Base-by-base conservation (phyloP, 768 basidiomycete species). In the Mycena latifolia region DNA sequence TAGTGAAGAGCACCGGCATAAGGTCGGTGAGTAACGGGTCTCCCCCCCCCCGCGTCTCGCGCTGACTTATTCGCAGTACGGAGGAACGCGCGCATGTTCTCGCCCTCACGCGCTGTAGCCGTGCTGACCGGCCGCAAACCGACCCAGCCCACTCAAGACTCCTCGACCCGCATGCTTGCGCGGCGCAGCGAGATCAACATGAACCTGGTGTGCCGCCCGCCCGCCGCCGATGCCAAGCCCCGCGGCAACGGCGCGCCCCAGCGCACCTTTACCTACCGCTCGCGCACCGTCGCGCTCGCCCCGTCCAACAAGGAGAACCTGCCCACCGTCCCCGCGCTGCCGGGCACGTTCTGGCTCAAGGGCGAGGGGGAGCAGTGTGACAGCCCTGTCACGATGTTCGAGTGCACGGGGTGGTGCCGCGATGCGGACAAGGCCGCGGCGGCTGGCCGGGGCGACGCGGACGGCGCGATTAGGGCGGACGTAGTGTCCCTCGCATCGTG, bases 401-500 rank as follows among this genome's bases (percentile, higher is more conserved):
- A 46, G 46, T 69, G 58, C 52, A 60, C 35, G 31, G 67, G 67
- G 2, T 69, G 53, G 53, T 69, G 63, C 55, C 58, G 47, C 35
- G 28, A 61, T 14, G 10, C 18, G 7, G 41, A 51, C 17, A 43
- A 43, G 7, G n/a, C n/a, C n/a, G n/a, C n/a, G n/a, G n/a, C n/a
- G n/a, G n/a, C n/a, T n/a, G 41, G 11, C 8, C 41, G 41, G 20
- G 3, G 41, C 41, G 20, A 43, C 20, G 41, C 41, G 41, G 18
- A 2, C 5, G 53, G 48, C 20, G 52, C 18, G 4, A 58, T 64
- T n/a, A 55, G 54, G 35, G 67, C 67, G 39, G 67, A 69, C 31
- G 67, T 64, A 50, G 59, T 72, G 22, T 72, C 72, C 22, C 60
- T 71, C 5, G 69, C 69, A 5, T 69, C 67, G 15, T 70, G 69